Conservation (phyloP, 2,329 filamentous ascomycete species). For the Apiospora sp. region DNA sequence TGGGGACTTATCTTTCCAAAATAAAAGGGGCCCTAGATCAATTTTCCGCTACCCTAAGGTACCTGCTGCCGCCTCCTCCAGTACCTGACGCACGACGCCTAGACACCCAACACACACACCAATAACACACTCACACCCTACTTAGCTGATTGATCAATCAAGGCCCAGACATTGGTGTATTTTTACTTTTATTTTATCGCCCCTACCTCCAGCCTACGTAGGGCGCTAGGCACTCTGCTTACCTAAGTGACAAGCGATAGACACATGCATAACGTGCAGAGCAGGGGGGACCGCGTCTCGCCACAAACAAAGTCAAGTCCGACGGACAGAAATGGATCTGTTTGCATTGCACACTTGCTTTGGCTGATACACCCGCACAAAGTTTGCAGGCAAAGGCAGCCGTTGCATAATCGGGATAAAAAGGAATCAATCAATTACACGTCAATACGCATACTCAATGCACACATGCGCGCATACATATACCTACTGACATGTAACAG, state of each 20-base stretch:
- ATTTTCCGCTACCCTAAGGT: slow-evolving; percentile 18
- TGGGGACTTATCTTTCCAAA: background rate
- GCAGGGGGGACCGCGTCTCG: slow-evolving; percentile 15
- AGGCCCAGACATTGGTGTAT: background rate
- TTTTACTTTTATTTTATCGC: slow-evolving; percentile 17
- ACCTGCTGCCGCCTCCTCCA: background rate
- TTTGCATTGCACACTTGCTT: slow-evolving; percentile 21
- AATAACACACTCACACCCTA: background rate
- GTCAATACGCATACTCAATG: background rate
- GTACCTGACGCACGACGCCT: background rate
- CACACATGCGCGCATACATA: too few species aligned
- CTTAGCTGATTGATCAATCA: slow-evolving; percentile 13
- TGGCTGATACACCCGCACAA: slow-evolving; percentile 13
- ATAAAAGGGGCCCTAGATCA: slow-evolving; percentile 18
- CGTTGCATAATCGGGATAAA: slow-evolving; percentile 17
- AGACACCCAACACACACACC: background rate
- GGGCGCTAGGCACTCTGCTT: slow-evolving; percentile 15
- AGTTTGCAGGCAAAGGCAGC: slow-evolving; percentile 8
- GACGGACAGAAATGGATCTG: slow-evolving; percentile 19
- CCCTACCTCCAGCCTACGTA: background rate
- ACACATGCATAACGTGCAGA: slow-evolving; percentile 4
- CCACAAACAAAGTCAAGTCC: slow-evolving; percentile 21
- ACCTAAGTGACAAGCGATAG: slow-evolving; percentile 14
- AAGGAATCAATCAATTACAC: background rate
- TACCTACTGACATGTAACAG: background rate